Base-by-base conservation (phyloP, 116 monocot genomes). In the Trichopus zeylanicus region DNA sequence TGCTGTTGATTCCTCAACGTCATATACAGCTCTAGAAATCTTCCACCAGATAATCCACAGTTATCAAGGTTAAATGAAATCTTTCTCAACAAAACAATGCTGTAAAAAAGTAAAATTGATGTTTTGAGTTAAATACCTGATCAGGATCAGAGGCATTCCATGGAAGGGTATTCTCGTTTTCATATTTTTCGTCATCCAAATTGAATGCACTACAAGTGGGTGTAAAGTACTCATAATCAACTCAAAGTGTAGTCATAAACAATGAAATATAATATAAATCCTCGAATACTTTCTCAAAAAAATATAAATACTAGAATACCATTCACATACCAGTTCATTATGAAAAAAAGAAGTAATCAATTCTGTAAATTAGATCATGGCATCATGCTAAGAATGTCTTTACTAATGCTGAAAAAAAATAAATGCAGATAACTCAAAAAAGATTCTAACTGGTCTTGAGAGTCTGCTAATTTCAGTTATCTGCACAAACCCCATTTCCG, bases 1-100 rank as follows among this genome's bases (percentile, higher is more conserved):
- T 29, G 78, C 67, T 63, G 94, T 94, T 53, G 89, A 75, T 78
- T 94, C 94, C 60, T 94, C 94, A 66, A 84, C 78, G 72, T 94
- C 94, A 70, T 81, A 89, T 32, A 94, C 70, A 54, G 94, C 89
- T 52, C 80, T 75, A 20, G 81, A 51, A 72, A 94, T 76, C 94
- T 94, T 66, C 60, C 51, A 39, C 39, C 20, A 61, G 51, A 13
- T 32, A 18, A 63, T 18, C 26, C 9, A 72, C 26, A 57, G 46
- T 21, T 31, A 21, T 33, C 5, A 3, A 60, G 25, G 42, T 46
- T 10, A 60, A 4, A 49, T 49, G 19, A 34, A 48, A 63, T 49
- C 27, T 42, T 5, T 13, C n/a, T 19, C 8, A 26, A 12, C 11
- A 38, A 49, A 51, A 37, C 22, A 42, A 42, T 11, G 31, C 19